Conservation (phyloP, 2,329 filamentous ascomycete genomes). For the Verticillium longisporum region DNA sequence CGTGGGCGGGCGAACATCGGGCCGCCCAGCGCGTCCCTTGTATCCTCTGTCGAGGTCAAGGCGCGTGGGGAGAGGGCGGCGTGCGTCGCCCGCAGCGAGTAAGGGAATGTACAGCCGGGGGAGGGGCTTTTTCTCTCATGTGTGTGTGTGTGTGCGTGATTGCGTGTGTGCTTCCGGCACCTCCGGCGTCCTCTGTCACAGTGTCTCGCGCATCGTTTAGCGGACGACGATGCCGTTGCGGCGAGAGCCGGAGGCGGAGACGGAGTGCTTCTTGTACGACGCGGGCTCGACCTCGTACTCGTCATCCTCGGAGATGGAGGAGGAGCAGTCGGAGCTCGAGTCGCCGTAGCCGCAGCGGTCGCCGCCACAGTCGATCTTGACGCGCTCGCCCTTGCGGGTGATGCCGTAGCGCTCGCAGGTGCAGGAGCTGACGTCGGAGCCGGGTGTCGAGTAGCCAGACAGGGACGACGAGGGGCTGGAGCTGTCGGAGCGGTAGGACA, state of each 20-base stretch:
- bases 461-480: conserved; percentile 67
- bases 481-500: conserved; percentile 67
- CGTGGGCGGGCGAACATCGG: background rate
- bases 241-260: conserved; percentile 46
- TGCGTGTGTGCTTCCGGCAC: conserved; percentile 5
- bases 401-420: conserved; percentile 96
- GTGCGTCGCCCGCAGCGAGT: background rate
- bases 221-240: conserved; percentile 58
- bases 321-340: conserved; percentile 63
- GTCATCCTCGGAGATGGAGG: conserved; percentile 55
- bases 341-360: conserved; percentile 77
- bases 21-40: background rate
- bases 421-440: conserved; percentile 72
- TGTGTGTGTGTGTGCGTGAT: background rate
- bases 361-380: conserved; percentile 95
- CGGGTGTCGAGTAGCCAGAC: conserved; percentile 72
- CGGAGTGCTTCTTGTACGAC: conserved; percentile 7
- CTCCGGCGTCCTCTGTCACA: conserved; percentile 1
- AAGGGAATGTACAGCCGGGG: conserved; percentile 26
- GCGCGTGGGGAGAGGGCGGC: background rate
- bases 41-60: background rate
- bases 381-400: conserved; percentile 83
- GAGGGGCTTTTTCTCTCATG: conserved; percentile 9
- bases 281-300: conserved; percentile 31
- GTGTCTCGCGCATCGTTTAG: conserved; percentile 14